Percentiles rank a stretch among this genome's conserved stretches.
These are phyloP conservation scores for Fusarium nygamai DNA, from an alignment of 2,329 filamentous ascomycete species.

Conservation along the genomic window DNA sequence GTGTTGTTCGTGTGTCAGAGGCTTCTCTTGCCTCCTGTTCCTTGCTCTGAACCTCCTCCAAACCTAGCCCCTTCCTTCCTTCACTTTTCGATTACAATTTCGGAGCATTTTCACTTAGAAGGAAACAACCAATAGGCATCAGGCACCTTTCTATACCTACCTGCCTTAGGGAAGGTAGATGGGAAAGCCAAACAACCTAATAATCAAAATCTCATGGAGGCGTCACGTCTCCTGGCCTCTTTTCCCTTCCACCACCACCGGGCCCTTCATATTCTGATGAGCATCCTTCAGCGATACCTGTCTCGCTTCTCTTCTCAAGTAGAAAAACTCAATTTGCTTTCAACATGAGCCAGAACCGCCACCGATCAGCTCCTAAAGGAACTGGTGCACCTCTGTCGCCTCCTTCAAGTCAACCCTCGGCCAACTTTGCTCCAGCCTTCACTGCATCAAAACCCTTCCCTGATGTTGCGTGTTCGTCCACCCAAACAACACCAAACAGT, in stretches of 20 bases:
- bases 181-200: background rate
- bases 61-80: background rate
- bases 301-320: background rate
- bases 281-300: background rate
- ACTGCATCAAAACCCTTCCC: background rate
- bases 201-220: background rate
- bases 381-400: background rate
- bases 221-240: background rate
- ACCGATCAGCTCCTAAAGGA: slow-evolving; percentile 21
- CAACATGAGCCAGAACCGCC: slow-evolving; percentile 26
- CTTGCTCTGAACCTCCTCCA: background rate
- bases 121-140: background rate
- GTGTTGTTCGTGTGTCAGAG: background rate
- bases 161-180: background rate
- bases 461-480: background rate
- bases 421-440: background rate
- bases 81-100: background rate
- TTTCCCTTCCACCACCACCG: background rate
- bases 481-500: background rate
- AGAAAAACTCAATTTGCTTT: background rate
- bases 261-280: background rate
- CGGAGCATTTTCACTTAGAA: background rate
- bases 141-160: background rate
- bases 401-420: slow-evolving; percentile 1
- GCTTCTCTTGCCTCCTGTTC: background rate